These are phyloP conservation scores for Sungouiella blattae DNA, from an alignment of 805 yeast genomes.

Conservation along the genomic window DNA sequence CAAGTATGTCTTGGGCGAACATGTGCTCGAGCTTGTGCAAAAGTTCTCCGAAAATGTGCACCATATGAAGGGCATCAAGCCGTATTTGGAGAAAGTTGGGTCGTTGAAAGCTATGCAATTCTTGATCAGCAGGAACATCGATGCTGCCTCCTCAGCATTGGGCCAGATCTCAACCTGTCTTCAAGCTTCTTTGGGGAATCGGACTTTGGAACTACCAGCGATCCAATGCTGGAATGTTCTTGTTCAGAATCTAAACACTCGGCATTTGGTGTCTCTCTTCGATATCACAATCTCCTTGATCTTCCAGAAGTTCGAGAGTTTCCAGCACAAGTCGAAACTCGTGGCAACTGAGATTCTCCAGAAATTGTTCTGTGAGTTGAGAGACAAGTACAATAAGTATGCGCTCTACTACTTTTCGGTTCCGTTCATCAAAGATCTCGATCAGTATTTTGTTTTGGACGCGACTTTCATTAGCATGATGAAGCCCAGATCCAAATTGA, in stretches of 20 bases:
- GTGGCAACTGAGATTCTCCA: slow-evolving; percentile 53
- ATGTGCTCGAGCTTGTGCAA: slow-evolving; percentile 73
- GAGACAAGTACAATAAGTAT: slow-evolving; percentile 36
- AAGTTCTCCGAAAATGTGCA: slow-evolving; percentile 76
- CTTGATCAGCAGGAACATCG: slow-evolving; percentile 54
- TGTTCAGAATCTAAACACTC: slow-evolving; percentile 51
- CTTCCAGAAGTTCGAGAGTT: slow-evolving; percentile 59
- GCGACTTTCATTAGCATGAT: slow-evolving; percentile 23
- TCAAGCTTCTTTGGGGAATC: slow-evolving; percentile 69
- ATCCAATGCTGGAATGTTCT: slow-evolving; percentile 67
- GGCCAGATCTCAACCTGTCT: slow-evolving; percentile 87
- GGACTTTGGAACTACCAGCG: slow-evolving; percentile 57
- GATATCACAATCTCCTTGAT: slow-evolving; percentile 74
- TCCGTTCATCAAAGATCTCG: slow-evolving; percentile 31
- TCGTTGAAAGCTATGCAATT: slow-evolving; percentile 73
- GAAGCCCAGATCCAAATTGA: slow-evolving; percentile 30
- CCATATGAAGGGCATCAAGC: slow-evolving; percentile 66
- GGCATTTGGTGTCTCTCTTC: slow-evolving; percentile 60
- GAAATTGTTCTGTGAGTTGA: slow-evolving; percentile 28
- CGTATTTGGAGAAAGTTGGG: slow-evolving; percentile 66
- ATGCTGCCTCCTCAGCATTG: slow-evolving; percentile 51
- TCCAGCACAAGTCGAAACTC: slow-evolving; percentile 46
- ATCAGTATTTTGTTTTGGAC: slow-evolving; percentile 19
- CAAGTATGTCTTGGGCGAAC: slow-evolving; percentile 42
- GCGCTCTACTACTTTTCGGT: slow-evolving; percentile 53